phyloP scores from a whole-genome alignment of 768 basidiomycete species.

The Lyophyllum shimeji region DNA sequence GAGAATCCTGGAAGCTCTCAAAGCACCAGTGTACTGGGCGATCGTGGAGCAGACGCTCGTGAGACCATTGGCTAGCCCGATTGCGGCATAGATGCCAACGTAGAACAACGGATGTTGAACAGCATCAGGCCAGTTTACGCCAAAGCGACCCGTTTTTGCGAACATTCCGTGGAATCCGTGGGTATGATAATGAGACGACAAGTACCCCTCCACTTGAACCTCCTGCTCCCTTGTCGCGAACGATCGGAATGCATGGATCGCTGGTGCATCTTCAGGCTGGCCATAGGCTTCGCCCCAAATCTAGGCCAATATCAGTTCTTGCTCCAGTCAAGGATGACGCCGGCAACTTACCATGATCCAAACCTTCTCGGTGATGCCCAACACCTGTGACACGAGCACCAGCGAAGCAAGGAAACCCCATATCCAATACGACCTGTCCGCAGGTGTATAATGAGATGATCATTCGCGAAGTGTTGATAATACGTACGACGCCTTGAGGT shows the following conservation, averaged over 20 bases:
- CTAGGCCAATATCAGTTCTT: conserved; percentile 24
- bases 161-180: conserved; percentile 23
- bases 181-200: conserved; percentile 24
- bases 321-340: background rate
- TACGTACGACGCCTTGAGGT: conserved; percentile 70
- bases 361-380: conserved; percentile 60
- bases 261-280: conserved; percentile 16
- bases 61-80: conserved; percentile 51
- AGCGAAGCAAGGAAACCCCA: conserved; percentile 55
- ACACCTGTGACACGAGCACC: conserved; percentile 49
- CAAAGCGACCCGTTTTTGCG: conserved; percentile 23
- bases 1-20: conserved; percentile 44
- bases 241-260: conserved; percentile 31
- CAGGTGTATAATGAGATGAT: background rate
- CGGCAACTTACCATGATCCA: conserved; percentile 69
- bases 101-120: conserved; percentile 69
- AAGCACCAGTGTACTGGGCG: conserved; percentile 62
- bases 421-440: conserved; percentile 62
- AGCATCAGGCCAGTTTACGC: conserved; percentile 46
- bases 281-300: conserved; percentile 70
- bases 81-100: conserved; percentile 62
- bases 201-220: conserved; percentile 32
- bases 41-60: conserved; percentile 44
- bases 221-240: conserved; percentile 40
- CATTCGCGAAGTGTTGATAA: background rate